Evolutionary conservation across 306 rosid genomes (phyloP).

Genomic region (Cucumis sativus): Cucumber_9930_V3 NC_026658.2:23201501-23202000

Average conservation of each 20-base stretch:
- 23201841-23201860: conserved; percentile 28
- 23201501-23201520: neutral
- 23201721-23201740: neutral
- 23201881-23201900: conserved; percentile 13
- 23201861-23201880: conserved; percentile 23
- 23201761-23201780: neutral
- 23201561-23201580: neutral
- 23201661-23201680: neutral
- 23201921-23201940: conserved; percentile 18
- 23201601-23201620: conserved; percentile 23
- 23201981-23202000: neutral
- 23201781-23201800: conserved; percentile 20
- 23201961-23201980: neutral
- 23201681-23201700: neutral
- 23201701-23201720: neutral
- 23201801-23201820: conserved; percentile 25
- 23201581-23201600: conserved; percentile 8
- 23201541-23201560: too few relatives aligned
- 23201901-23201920: conserved; percentile 28
- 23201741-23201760: neutral
- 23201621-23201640: conserved; percentile 13
- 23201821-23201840: conserved; percentile 15
- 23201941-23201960: conserved; percentile 26
- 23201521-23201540: neutral
- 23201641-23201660: conserved; percentile 7